Evolutionary conservation across 306 rosid genomes (phyloP).

Genomic region (Corylus avellana): DNA sequence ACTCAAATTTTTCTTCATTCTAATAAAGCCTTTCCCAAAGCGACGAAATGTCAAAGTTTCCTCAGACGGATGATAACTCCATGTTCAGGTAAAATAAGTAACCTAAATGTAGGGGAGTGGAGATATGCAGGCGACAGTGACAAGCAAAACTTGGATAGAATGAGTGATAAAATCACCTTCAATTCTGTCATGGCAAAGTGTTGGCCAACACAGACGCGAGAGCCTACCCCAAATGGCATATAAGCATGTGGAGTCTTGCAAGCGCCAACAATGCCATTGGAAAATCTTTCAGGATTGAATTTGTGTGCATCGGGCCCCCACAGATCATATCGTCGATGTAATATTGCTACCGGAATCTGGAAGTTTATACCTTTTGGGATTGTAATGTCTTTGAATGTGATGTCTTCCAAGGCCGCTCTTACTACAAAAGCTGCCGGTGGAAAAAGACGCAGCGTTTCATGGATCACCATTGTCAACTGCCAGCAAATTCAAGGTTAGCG

Average conservation of each 20-base stretch:
- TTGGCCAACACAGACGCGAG: conserved; percentile 59
- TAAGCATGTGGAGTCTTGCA: conserved; percentile 53
- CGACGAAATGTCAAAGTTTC: neutral
- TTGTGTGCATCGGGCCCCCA: conserved; percentile 63
- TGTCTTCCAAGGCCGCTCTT: conserved; percentile 44
- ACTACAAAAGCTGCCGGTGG: conserved; percentile 41
- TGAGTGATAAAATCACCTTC: conserved; percentile 37
- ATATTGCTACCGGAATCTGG: conserved; percentile 49
- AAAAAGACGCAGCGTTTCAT: conserved; percentile 66
- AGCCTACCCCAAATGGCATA: conserved; percentile 60
- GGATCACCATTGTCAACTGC: conserved; percentile 77
- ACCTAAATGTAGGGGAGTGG: conserved; percentile 32
- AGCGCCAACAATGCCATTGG: conserved; percentile 52
- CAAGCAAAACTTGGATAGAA: conserved; percentile 34
- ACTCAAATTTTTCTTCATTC: no score
- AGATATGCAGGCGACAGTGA: conserved; percentile 30
- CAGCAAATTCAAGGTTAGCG: neutral
- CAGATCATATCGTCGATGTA: conserved; percentile 48
- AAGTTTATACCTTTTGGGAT: conserved; percentile 62
- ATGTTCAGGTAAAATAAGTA: conserved; percentile 30
- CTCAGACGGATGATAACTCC: conserved; percentile 25
- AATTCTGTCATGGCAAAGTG: conserved; percentile 57
- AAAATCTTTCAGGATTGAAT: conserved; percentile 69
- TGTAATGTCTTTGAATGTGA: conserved; percentile 40
- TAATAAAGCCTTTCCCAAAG: neutral